Evolutionary conservation across 352 stramenopile species (phyloP), one percentile per base, ranked within the genome.

Genomic region (Peronospora belbahrii): DNA sequence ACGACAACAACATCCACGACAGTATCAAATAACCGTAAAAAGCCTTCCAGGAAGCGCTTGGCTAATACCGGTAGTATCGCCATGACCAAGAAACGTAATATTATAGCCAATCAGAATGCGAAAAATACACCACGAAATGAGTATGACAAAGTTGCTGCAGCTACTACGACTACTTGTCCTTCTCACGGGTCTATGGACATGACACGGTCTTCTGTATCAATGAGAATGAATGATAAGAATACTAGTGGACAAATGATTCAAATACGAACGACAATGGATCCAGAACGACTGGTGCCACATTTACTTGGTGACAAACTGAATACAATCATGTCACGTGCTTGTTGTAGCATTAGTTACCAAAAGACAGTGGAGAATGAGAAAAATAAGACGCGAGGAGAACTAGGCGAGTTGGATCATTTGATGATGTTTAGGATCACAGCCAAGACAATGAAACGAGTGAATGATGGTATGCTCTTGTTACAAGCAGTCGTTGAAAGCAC

Each of bases 361-460:
- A 56, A 70, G 20, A 42, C 48, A 14, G n/a, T 17, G 30, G 14
- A 23, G 15, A 14, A 44, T n/a, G 34, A 54, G 10, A 27, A 27
- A 27, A 7, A 27, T 7, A 27, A 27, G 23, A 27, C 23, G 9
- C 5, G 9, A 35, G 18, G 9, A 22, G 10, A 40, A 30, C 40
- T 14, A 31, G 10, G 18, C 14, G 10, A 35, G 31, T 24, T 10
- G 20, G 11, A n/a, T 4, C 46, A 5, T 78, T 62, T 40, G 49
- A 69, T 88, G 56, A 62, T 47, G 15, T 85, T 88, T 36, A 63
- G 67, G 33, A 56, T 88, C 13, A 75, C 73, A 4, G 74, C 58
- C 4, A 70, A 79, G 2, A 81, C 67, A 6, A 35, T 51, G 1
- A 74, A 75, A 17, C 49, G 62, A 17, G 70, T 86, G 55, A 38